phyloP scores from a whole-genome alignment of 106 monocot species.

The Dendrobium catenatum region DNA sequence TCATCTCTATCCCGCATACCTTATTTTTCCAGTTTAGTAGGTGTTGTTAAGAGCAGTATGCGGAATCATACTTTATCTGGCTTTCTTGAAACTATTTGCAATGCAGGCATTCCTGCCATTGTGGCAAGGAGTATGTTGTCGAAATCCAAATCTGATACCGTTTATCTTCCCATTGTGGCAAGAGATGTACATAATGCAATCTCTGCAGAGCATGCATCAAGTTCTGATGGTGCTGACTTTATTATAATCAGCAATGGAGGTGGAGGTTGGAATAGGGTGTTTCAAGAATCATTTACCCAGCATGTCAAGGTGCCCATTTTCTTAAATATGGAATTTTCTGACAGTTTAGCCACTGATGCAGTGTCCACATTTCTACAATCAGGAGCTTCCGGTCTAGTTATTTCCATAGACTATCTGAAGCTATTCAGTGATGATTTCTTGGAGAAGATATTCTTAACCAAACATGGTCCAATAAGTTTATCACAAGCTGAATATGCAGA shows the following conservation, averaged over 20 bases:
- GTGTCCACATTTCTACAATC: conserved; percentile 47
- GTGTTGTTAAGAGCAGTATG: background rate
- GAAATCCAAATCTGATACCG: conserved; percentile 61
- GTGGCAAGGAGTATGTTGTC: conserved; percentile 93
- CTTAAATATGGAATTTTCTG: conserved; percentile 30
- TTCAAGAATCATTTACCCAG: conserved; percentile 24
- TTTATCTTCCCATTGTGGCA: conserved; percentile 84
- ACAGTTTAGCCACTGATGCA: conserved; percentile 17
- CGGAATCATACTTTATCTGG: background rate
- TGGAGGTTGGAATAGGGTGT: conserved; percentile 16
- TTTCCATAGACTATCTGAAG: conserved; percentile 57
- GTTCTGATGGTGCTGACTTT: conserved; percentile 90
- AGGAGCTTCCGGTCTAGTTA: conserved; percentile 70
- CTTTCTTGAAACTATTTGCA: background rate
- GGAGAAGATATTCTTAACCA: conserved; percentile 30
- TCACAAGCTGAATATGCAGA: conserved; percentile 20
- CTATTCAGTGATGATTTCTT: conserved; percentile 36
- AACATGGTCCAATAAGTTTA: conserved; percentile 6
- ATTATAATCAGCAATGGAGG: conserved; percentile 42
- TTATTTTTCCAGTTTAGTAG: background rate
- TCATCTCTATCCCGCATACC: background rate
- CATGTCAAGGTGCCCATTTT: conserved; percentile 76
- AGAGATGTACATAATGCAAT: conserved; percentile 45
- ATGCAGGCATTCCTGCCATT: conserved; percentile 76
- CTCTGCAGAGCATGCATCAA: conserved; percentile 56